These are phyloP conservation scores for Russula ochroleuca DNA, from an alignment of 768 basidiomycete genomes.

Conservation along the genomic window DNA sequence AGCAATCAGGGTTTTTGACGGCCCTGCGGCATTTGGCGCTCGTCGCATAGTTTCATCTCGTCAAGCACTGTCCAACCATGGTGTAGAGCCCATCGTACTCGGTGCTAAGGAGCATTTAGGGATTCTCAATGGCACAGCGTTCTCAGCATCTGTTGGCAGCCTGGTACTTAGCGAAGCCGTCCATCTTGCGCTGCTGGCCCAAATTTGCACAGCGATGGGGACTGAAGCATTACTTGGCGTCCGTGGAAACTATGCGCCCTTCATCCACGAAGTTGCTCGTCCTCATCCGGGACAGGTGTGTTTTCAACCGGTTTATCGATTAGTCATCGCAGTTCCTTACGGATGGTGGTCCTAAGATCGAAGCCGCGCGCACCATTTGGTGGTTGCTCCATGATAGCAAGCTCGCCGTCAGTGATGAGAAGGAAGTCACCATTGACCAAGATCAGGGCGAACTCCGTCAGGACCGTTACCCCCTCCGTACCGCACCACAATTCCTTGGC, in stretches of 20 bases:
- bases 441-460: constrained; percentile 74
- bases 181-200: constrained; percentile 58
- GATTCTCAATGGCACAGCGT: constrained; percentile 81
- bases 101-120: constrained; percentile 77
- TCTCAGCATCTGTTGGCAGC: constrained; percentile 73
- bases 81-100: constrained; percentile 60
- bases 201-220: constrained; percentile 79
- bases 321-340: background rate
- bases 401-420: constrained; percentile 61
- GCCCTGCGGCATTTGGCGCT: constrained; percentile 44
- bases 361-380: constrained; percentile 66
- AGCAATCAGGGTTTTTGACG: constrained; percentile 66
- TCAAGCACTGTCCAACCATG: constrained; percentile 55
- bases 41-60: constrained; percentile 51
- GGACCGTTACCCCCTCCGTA: constrained; percentile 73
- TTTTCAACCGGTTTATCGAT: constrained; percentile 4
- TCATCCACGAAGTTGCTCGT: constrained; percentile 69
- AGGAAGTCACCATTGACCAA: constrained; percentile 66
- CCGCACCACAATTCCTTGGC: constrained; percentile 79
- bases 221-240: constrained; percentile 76
- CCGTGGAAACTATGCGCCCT: constrained; percentile 67
- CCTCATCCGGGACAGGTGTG: constrained; percentile 79
- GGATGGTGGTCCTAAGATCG: constrained; percentile 43
- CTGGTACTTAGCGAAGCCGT: constrained; percentile 70
- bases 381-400: constrained; percentile 63